These are phyloP conservation scores for Phytophthora multivora DNA, from an alignment of 352 stramenopile genomes.

Conservation along the genomic window DNA sequence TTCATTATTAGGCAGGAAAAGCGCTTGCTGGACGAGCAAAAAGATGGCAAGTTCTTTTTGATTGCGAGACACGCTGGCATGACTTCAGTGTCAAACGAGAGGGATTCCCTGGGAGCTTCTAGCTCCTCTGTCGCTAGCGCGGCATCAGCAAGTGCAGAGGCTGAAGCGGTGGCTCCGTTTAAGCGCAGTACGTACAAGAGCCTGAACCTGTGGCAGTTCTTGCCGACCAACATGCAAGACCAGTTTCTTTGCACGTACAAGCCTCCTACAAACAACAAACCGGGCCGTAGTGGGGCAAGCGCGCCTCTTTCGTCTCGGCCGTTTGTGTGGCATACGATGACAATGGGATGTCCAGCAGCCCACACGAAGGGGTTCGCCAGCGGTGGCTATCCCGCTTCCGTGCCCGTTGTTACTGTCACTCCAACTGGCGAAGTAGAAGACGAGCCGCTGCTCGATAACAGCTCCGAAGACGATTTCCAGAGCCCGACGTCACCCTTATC, in stretches of 20 bases:
- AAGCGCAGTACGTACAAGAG: slow-evolving; percentile 88
- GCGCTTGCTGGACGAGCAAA: slow-evolving; percentile 57
- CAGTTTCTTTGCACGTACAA: slow-evolving; percentile 74
- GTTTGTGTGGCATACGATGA: slow-evolving; percentile 88
- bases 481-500: slow-evolving; percentile 43
- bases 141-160: slow-evolving; percentile 16
- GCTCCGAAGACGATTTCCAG: slow-evolving; percentile 20
- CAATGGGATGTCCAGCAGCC: slow-evolving; percentile 80
- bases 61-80: slow-evolving; percentile 31
- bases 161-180: slow-evolving; percentile 64
- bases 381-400: slow-evolving; percentile 52
- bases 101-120: slow-evolving; percentile 20
- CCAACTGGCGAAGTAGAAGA: slow-evolving; percentile 38
- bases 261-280: slow-evolving; percentile 25
- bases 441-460: slow-evolving; percentile 34
- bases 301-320: slow-evolving; percentile 29
- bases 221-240: slow-evolving; percentile 88
- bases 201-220: slow-evolving; percentile 75
- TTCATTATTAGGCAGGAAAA: slow-evolving; percentile 83
- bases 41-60: slow-evolving; percentile 49
- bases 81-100: slow-evolving; percentile 21
- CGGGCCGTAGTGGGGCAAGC: slow-evolving; percentile 16
- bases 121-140: slow-evolving; percentile 17
- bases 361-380: slow-evolving; percentile 84
- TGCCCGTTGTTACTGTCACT: slow-evolving; percentile 23